Evolutionary conservation across 352 stramenopile genomes (phyloP), one percentile per base, ranked within the genome.

Genomic region (Pythium rishiriense): DNA sequence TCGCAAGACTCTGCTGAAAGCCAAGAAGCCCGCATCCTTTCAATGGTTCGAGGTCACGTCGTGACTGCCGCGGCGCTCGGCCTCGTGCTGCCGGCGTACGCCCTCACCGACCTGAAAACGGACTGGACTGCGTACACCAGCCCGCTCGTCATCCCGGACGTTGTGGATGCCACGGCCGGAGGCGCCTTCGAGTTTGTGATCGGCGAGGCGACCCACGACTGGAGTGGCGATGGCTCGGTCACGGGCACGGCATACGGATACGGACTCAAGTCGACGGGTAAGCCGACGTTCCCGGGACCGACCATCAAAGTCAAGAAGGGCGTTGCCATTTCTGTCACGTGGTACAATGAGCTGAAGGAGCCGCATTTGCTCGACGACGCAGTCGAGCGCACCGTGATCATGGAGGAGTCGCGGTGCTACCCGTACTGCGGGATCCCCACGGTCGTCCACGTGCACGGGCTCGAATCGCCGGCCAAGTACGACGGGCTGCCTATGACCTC

Each of bases 381-480:
- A 11, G 73, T 89, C 33, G 79, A 91, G 56, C 64, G 55, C 0
- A 71, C 64, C 14, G 64, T 91, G 17, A 68, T 58, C 12, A 75
- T 73, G 28, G 64, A 66, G 25, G 79, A 84, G 62, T 91, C 82
- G 1, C 46, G 70, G 4, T 91, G 82, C 49, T 91, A 84, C 55
- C 82, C 82, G 25, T 84, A 85, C 55, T 91, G 82, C 61, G 81
- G 81, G 15, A 73, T 89, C 2, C 81, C 81, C 0, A 68, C 72
- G 17, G 78, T 88, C 21, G 74, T 81, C 21, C 81, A 91, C 47
- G 74, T 89, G 0, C 82, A 91, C 41, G 82, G 82, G 8, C 75
- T 91, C 31, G 79, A 91, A 62, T 88, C 82, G 1, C 77, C 82
- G 4, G 69, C 82, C 46, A 74, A 77, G 57, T 87, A 83, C 63